These are phyloP conservation scores for Mycosphaerella arachidis DNA, from an alignment of 2,329 filamentous ascomycete genomes.

Conservation along the genomic window DNA sequence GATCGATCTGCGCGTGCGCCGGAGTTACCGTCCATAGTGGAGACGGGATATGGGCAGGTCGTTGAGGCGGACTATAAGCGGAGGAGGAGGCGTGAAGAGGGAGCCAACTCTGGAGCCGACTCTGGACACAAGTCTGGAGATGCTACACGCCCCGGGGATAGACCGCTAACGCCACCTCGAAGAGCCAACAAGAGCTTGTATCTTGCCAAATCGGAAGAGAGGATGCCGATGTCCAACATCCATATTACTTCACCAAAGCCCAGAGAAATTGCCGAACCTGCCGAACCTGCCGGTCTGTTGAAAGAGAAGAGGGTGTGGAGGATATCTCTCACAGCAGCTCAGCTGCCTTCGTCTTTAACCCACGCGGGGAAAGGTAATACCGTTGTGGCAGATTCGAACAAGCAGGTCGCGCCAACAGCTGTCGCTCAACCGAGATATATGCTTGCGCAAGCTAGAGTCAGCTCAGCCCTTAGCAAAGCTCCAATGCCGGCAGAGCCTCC, in stretches of 20 bases:
- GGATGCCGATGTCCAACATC: too few species aligned
- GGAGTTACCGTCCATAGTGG: constrained; percentile 29
- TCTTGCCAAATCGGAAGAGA: too few species aligned
- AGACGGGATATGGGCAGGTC: constrained; percentile 23
- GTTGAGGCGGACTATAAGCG: constrained; percentile 3
- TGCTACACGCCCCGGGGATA: too few species aligned
- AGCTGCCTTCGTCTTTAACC: too few species aligned
- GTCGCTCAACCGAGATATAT: not conserved
- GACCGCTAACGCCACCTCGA: not conserved
- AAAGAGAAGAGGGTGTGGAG: too few species aligned
- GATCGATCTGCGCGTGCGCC: not conserved
- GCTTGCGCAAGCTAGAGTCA: not conserved
- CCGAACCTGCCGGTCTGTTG: too few species aligned
- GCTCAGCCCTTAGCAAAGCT: not conserved
- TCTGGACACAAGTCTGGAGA: too few species aligned
- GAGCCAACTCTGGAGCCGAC: too few species aligned
- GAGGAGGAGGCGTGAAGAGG: not conserved
- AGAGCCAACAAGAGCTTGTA: not conserved
- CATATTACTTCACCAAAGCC: too few species aligned
- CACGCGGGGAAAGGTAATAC: not conserved
- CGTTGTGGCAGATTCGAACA: not conserved
- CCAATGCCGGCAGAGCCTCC: not conserved
- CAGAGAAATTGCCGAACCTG: too few species aligned
- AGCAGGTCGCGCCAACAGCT: not conserved
- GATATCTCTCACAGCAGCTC: too few species aligned